Conservation (phyloP, 116 monocot species). For the Posidonia oceanica region DNA sequence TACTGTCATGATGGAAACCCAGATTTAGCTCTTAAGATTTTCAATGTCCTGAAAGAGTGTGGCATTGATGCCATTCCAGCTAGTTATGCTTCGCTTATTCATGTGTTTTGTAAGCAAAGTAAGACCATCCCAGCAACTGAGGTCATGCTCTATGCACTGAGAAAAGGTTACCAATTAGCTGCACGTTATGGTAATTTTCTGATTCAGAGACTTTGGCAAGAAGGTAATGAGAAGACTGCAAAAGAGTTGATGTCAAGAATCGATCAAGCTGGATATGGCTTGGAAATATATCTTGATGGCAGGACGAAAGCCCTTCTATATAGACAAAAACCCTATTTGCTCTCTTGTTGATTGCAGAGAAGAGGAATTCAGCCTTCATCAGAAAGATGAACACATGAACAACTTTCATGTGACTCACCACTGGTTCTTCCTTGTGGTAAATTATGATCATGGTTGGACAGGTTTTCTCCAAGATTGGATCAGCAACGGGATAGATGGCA, state of each 20-base stretch:
- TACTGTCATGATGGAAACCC: conserved; percentile 42
- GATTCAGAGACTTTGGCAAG: conserved; percentile 39
- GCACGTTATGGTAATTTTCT: conserved; percentile 50
- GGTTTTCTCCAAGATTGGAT: no score
- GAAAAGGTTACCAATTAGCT: conserved; percentile 35
- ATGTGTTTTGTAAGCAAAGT: conserved; percentile 33
- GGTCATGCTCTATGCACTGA: conserved; percentile 55
- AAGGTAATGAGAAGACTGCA: conserved; percentile 30
- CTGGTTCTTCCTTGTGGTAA: no score
- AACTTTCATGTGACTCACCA: no score
- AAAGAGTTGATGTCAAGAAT: conserved; percentile 39
- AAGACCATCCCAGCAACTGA: conserved; percentile 38
- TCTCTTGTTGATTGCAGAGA: background rate
- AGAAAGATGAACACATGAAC: no score
- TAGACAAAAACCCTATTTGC: background rate
- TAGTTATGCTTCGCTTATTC: conserved; percentile 44
- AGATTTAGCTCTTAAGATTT: conserved; percentile 46
- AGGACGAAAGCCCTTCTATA: conserved; percentile 2
- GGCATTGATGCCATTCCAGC: conserved; percentile 37
- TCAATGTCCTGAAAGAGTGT: conserved; percentile 34
- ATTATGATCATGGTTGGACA: no score
- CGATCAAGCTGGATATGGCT: conserved; percentile 46
- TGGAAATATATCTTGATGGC: conserved; percentile 38
- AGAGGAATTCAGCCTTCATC: no score
- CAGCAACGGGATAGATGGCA: no score